Base-by-base conservation (phyloP, 1,139 yeast species). In the Candida labiduridarum region DNA sequence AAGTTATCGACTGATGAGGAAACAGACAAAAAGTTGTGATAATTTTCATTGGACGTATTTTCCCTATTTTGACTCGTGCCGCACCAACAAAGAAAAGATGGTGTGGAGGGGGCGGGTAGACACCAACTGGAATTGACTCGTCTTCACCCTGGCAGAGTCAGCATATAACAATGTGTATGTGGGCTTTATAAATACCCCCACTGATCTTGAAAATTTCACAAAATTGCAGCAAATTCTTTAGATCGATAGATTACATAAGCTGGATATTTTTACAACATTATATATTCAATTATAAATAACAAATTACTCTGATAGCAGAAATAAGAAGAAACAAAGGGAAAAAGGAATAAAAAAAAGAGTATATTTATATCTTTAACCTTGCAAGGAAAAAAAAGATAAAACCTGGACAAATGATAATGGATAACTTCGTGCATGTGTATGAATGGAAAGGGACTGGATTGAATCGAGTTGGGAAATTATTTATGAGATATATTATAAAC, bases 31-130 rank as follows among this genome's bases (percentile, higher is more conserved):
- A 38, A 38, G 41, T 38, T 38, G 5, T 19, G 15, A 15, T 38
- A 38, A 25, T 2, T 38, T 38, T 38, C 41, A 38, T 38, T 38
- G 41, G 41, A 38, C 14, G 30, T 38, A 29, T 18, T 22, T 12
- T 38, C 31, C 12, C 7, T 38, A 25, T 38, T 38, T 38, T 38
- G 41, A 38, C 41, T 38, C 41, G 41, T 38, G 29, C 41, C 29
- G 27, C 22, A 16, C 18, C n/a, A 22, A 14, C 36, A 14, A 36
- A 36, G 18, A 36, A 15, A 8, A 16, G 25, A 36, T 34, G 6
- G 19, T 9, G 18, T n/a, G 38, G 18, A 16, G 19, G 19, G 38
- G 14, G 19, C 8, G 29, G 29, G 29, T 4, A 25, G 29, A 2
- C 2, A 25, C 8, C 6, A 8, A 25, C 29, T 4, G 5, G 29